Conservation (phyloP, 352 stramenopile genomes). For the Peronosclerospora sorghi region DNA sequence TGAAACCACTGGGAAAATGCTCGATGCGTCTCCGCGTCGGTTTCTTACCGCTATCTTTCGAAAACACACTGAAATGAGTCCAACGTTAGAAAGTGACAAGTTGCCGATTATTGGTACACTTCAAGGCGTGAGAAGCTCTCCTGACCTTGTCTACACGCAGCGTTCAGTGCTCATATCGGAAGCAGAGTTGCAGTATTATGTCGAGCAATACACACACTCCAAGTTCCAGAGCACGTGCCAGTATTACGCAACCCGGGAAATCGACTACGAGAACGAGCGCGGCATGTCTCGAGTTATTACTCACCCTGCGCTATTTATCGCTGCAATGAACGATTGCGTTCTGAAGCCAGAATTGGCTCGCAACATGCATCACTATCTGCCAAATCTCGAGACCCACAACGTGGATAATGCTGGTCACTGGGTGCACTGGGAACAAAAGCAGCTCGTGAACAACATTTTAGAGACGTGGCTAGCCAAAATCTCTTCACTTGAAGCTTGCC, state of each 20-base stretch:
- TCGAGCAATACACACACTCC: slow-evolving; percentile 24
- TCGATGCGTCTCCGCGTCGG: slow-evolving; percentile 23
- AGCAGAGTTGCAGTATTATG: slow-evolving; percentile 38
- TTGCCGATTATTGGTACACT: slow-evolving; percentile 8
- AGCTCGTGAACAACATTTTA: slow-evolving; percentile 34
- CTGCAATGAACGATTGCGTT: slow-evolving; percentile 27
- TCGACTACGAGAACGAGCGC: slow-evolving; percentile 34
- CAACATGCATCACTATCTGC: slow-evolving; percentile 30
- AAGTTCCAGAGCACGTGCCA: slow-evolving; percentile 28
- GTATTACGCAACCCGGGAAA: slow-evolving; percentile 28
- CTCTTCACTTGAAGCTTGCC: too few relatives aligned
- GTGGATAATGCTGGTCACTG: slow-evolving; percentile 34
- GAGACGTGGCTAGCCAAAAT: slow-evolving; percentile 18
- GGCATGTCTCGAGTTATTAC: slow-evolving; percentile 19
- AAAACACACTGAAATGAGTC: slow-evolving; percentile 14
- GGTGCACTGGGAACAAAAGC: slow-evolving; percentile 33
- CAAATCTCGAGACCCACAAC: slow-evolving; percentile 20
- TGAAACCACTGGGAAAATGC: slow-evolving; percentile 17
- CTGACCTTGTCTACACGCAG: slow-evolving; percentile 24
- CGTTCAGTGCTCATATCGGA: slow-evolving; percentile 28
- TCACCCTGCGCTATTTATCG: slow-evolving; percentile 36
- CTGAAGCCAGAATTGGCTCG: slow-evolving; percentile 32
- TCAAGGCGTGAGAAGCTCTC: not conserved
- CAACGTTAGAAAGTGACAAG: not conserved
- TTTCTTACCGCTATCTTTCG: slow-evolving; percentile 33